These are phyloP conservation scores for Emericellopsis atlantica DNA, from an alignment of 2,329 filamentous ascomycete genomes.

Conservation along the genomic window DNA sequence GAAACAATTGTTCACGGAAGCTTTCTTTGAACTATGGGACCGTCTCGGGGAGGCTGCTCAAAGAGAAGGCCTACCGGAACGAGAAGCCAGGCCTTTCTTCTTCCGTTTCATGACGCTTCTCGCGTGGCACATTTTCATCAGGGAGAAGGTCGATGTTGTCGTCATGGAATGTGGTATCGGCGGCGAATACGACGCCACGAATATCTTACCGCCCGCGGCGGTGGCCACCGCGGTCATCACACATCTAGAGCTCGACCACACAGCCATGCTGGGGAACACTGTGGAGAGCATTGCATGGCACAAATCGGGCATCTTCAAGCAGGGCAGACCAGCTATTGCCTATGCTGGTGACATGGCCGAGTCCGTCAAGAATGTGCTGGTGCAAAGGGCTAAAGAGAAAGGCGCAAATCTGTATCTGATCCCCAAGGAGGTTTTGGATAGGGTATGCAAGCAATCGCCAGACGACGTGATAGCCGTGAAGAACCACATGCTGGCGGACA, in stretches of 20 bases:
- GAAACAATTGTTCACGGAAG: conserved; percentile 55
- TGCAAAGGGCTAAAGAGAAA: conserved; percentile 46
- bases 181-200: conserved; percentile 87
- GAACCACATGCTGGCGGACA: conserved; percentile 45
- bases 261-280: conserved; percentile 65
- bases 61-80: conserved; percentile 15
- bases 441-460: conserved; percentile 28
- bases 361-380: conserved; percentile 38
- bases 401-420: conserved; percentile 29
- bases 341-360: conserved; percentile 13
- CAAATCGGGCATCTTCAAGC: conserved; percentile 79
- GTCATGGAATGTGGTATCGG: conserved; percentile 92
- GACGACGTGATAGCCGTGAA: conserved; percentile 36
- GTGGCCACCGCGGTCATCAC: conserved; percentile 65
- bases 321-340: conserved; percentile 28
- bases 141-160: conserved; percentile 63
- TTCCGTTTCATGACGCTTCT: conserved; percentile 86
- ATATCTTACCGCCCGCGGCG: conserved; percentile 52
- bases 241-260: conserved; percentile 77
- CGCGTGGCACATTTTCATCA: conserved; percentile 72
- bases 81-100: conserved; percentile 66
- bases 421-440: conserved; percentile 22
- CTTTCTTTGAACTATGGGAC: conserved; percentile 82
- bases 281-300: conserved; percentile 80
- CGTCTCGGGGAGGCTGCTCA: conserved; percentile 27